Evolutionary conservation across 345 rosid genomes (phyloP), one percentile per base, ranked within the genome.

Genomic region (Camelina hispida): DNA sequence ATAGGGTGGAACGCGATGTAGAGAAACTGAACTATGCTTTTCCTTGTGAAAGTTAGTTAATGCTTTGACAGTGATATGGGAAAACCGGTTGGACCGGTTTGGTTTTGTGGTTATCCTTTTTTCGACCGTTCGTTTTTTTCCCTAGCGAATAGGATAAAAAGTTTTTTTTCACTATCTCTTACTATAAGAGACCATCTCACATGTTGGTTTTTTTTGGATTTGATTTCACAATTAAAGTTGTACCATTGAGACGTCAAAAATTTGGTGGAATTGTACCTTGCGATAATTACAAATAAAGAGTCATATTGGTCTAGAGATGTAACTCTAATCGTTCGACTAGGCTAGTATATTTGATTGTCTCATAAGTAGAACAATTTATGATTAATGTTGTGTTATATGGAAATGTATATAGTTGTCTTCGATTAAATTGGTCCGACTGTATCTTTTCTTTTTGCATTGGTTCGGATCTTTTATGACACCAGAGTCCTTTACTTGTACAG

Each of bases 11-110:
- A 1, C 58, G 73, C 23, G 57, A 58, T 56, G 68, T 71, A 43
- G 63, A 71, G 57, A 72, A 50, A 71, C 57, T 47, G 0, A 35
- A 63, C 66, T 58, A 58, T 77, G 80, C 80, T 56, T 71, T 77
- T 77, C 53, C 80, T 77, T 77, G 80, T 77, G 80, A 62, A 69
- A 62, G 71, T 70, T 17, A 63, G 69, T 70, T 70, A 71, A 65
- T 77, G 76, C 76, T 47, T 48, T 78, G 77, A 78, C 20, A 66
- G 81, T 71, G 81, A 78, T 71, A n/a, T 42, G 77, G 57, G 70
- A 14, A 53, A 59, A 30, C 68, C 77, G 81, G 76, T 77, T 77
- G 46, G 71, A 71, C 72, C 71, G 64, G 73, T 50, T 58, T 62
- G 50, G 30, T 70, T 77, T 63, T 62, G 52, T 69, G 70, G 51